Evolutionary conservation across 2,329 filamentous ascomycete genomes (phyloP).

Genomic region (Hypoxylon sp.): DNA sequence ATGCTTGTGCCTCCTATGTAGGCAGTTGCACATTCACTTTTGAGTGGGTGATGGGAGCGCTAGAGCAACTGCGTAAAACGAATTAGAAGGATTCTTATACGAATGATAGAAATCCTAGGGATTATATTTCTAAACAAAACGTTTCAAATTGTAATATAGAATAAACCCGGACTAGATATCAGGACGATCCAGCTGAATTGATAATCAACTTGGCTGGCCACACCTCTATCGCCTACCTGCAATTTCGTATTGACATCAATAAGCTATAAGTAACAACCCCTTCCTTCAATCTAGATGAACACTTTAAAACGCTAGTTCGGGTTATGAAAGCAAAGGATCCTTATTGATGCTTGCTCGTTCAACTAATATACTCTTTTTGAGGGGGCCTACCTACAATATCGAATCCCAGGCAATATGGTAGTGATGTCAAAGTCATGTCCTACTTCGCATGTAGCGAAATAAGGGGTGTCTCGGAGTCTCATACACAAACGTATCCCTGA

Average conservation of each 20-base stretch:
- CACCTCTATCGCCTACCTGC: too few relatives aligned
- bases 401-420: background rate
- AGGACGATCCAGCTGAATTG: background rate
- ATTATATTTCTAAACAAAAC: background rate
- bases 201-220: background rate
- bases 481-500: background rate
- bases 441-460: background rate
- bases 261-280: background rate
- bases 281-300: background rate
- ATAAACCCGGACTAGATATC: background rate
- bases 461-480: background rate
- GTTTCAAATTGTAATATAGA: background rate
- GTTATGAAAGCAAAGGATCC: background rate
- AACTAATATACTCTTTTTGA: background rate
- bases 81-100: background rate
- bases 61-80: background rate
- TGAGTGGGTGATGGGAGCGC: background rate
- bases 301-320: background rate
- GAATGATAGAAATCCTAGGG: background rate
- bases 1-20: background rate
- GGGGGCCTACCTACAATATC: background rate
- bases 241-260: background rate
- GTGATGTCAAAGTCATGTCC: background rate
- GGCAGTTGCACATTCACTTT: background rate
- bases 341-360: background rate